Evolutionary conservation across 352 stramenopile species (phyloP).

Genomic region (Pythium myriotylum): DNA sequence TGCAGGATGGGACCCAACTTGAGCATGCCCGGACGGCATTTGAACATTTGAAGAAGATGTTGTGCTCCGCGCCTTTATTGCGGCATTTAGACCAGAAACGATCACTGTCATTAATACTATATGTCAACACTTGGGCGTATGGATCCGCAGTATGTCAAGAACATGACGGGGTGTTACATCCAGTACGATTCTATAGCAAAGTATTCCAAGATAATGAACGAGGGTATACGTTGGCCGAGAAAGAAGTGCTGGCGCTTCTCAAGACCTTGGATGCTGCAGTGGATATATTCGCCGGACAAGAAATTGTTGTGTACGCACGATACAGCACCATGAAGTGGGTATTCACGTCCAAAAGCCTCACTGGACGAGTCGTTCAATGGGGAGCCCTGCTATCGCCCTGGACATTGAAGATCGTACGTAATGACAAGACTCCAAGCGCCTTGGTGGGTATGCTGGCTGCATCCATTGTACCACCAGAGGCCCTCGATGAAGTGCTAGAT

Average conservation of each 20-base stretch:
- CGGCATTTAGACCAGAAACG: neutral
- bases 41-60: slow-evolving; percentile 8
- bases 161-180: slow-evolving; percentile 11
- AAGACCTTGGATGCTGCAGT: slow-evolving; percentile 6
- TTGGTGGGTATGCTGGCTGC: slow-evolving; percentile 16
- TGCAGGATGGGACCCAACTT: neutral
- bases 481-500: slow-evolving; percentile 10
- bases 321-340: slow-evolving; percentile 27
- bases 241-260: neutral
- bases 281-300: slow-evolving; percentile 12
- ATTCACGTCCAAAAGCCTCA: slow-evolving; percentile 18
- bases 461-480: neutral
- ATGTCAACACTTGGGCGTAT: slow-evolving; percentile 23
- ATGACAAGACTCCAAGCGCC: neutral
- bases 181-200: slow-evolving; percentile 22
- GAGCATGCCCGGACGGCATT: slow-evolving; percentile 10
- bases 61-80: slow-evolving; percentile 8
- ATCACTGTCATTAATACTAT: slow-evolving; percentile 8
- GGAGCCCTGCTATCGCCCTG: neutral
- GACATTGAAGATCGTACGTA: slow-evolving; percentile 17
- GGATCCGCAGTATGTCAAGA: slow-evolving; percentile 18
- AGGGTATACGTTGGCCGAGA: slow-evolving; percentile 7
- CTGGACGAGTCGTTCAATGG: slow-evolving; percentile 17
- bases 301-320: slow-evolving; percentile 12
- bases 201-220: slow-evolving; percentile 22